Base-by-base conservation (phyloP, 164 flowering plant genomes). In the Brasenia schreberi region DNA sequence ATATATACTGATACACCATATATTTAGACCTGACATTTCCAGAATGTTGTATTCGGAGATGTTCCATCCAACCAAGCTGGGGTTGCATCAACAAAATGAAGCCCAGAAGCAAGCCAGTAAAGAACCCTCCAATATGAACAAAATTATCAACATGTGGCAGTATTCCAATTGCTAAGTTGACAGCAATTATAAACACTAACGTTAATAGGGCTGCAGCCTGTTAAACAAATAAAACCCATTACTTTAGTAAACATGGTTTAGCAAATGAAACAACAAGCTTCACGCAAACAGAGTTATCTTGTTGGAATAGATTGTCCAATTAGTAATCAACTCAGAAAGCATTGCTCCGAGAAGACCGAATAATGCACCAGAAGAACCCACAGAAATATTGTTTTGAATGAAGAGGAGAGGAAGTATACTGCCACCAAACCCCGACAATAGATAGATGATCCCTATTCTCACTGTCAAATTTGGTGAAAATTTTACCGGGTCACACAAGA, bases 271-370 rank as follows among this genome's bases (percentile, higher is more conserved):
- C 53, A 45, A 7, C 5, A 60, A 6, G 7, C 11, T 9, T n/a
- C 1, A 60, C n/a, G 63, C 19, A 19, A 60, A 17, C n/a, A 56
- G 4, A 10, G 69, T 70, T 53, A 85, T 96, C 86, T 84, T 86
- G 83, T 89, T 86, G 33, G 88, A 66, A 67, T 91, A 87, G 7
- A 88, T 76, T 19, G 77, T 75, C 96, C 93, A 88, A 68, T 91
- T 91, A n/a, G 93, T 87, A 19, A 87, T 43, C 19, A 92, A 84
- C 75, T 89, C 97, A 5, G 96, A 85, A 42, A 92, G 87, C 97
- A 89, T 89, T 43, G 96, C 90, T 65, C 97, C 97, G 59, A 92
- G 85, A 68, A 92, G 90, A n/a, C 96, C 97, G 73, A 92, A 92
- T 42, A 92, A 82, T 39, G 96, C 93, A 67, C 97, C 96, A 66